These are phyloP conservation scores for Camelina sativa DNA, from an alignment of 345 rosid species.

Conservation along the genomic window DNA sequence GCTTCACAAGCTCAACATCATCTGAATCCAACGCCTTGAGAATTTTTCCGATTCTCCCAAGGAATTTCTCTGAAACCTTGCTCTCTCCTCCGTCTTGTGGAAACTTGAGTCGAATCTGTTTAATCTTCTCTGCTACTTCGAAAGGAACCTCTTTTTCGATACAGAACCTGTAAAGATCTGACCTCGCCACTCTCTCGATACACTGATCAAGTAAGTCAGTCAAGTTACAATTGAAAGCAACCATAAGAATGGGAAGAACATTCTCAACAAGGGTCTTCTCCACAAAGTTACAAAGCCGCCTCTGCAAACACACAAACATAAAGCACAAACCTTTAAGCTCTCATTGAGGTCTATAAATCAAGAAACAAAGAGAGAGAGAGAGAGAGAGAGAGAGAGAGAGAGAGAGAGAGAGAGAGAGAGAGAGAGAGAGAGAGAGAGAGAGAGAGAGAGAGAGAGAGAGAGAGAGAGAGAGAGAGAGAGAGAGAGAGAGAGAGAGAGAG, in stretches of 20 bases:
- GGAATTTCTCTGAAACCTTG: conserved; percentile 53
- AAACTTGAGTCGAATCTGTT: conserved; percentile 51
- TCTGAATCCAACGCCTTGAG: conserved; percentile 93
- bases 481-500: background rate
- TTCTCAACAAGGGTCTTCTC: conserved; percentile 78
- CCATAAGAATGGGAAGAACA: conserved; percentile 81
- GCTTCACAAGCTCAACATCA: conserved; percentile 91
- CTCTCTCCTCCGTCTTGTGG: conserved; percentile 48
- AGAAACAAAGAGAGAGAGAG: conserved; percentile 12
- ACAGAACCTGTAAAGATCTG: conserved; percentile 72
- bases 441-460: background rate
- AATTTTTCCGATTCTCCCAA: conserved; percentile 72
- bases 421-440: background rate
- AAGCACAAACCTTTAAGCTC: conserved; percentile 7
- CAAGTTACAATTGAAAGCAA: conserved; percentile 78
- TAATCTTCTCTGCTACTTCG: conserved; percentile 66
- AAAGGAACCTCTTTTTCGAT: conserved; percentile 85
- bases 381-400: background rate
- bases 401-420: background rate
- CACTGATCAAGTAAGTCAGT: conserved; percentile 71
- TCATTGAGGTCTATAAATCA: conserved; percentile 19
- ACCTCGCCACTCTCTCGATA: conserved; percentile 79
- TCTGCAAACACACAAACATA: conserved; percentile 54
- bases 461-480: background rate
- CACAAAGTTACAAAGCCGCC: conserved; percentile 81